Percentiles rank a stretch among this genome's conserved stretches.
phyloP scores from a whole-genome alignment of 805 yeast genomes.

The Kuraishia piskuri region DNA sequence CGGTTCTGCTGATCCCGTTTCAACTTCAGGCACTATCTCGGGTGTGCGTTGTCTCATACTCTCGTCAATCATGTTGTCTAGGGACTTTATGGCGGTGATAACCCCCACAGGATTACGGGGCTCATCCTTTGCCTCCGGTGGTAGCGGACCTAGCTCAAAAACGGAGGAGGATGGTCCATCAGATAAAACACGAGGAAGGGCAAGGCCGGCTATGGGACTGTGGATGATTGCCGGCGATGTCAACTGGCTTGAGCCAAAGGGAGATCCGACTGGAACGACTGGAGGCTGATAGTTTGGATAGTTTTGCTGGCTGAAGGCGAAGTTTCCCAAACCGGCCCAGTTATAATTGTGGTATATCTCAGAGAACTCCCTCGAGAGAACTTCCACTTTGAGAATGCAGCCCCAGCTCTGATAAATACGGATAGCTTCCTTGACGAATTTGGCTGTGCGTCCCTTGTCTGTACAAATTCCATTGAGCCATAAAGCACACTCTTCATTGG shows the following conservation, averaged over 20 bases:
- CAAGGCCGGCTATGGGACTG: not conserved
- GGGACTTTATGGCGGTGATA: not conserved
- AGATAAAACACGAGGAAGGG: not conserved
- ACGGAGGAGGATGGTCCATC: not conserved
- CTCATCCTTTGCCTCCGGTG: not conserved
- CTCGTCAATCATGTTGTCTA: not conserved
- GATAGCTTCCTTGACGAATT: constrained; percentile 29
- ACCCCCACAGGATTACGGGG: not conserved
- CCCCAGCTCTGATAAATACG: constrained; percentile 24
- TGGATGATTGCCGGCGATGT: not conserved
- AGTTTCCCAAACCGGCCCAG: constrained; percentile 23
- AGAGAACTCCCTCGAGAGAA: constrained; percentile 21
- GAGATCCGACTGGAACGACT: not conserved
- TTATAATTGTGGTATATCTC: constrained; percentile 17
- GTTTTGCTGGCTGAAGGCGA: not conserved
- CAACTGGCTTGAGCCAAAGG: not conserved
- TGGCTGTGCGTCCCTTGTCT: constrained; percentile 23
- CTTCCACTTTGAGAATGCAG: constrained; percentile 14
- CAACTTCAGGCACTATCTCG: not conserved
- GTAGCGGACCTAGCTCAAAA: not conserved
- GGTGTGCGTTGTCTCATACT: not conserved
- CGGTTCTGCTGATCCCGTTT: not conserved
- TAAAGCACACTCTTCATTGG: constrained; percentile 31
- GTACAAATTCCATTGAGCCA: constrained; percentile 23
- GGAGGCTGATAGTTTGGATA: not conserved